Evolutionary conservation across 2,329 filamentous ascomycete genomes (phyloP).

Genomic region (Exophiala mesophila): DNA sequence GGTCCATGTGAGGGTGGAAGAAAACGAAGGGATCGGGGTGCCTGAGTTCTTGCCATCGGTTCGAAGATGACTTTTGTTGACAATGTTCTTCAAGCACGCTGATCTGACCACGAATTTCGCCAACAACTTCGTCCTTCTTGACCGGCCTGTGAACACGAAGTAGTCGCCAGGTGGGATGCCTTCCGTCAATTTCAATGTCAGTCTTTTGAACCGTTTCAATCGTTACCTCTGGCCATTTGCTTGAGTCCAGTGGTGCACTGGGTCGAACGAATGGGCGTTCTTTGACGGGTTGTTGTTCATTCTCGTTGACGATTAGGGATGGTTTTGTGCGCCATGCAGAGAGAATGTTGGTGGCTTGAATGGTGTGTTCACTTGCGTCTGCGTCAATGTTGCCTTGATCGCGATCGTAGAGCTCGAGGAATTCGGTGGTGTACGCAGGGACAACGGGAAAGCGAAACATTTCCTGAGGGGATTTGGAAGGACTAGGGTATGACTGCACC

Average conservation of each 20-base stretch:
- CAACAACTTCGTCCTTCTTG: constrained; percentile 52
- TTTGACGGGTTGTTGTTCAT: constrained; percentile 52
- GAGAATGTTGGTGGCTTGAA: constrained; percentile 69
- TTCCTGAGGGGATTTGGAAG: constrained; percentile 57
- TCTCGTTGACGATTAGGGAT: constrained; percentile 62
- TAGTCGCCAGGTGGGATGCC: constrained; percentile 63
- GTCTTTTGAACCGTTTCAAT: constrained; percentile 51
- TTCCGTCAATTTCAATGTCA: constrained; percentile 47
- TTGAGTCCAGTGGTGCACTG: constrained; percentile 51
- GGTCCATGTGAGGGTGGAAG: constrained; percentile 79
- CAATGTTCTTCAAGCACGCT: constrained; percentile 71
- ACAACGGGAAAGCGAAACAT: constrained; percentile 57
- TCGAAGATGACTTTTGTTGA: constrained; percentile 50
- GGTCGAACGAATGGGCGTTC: constrained; percentile 66
- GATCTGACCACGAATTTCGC: constrained; percentile 73
- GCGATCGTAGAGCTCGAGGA: constrained; percentile 68
- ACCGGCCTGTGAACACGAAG: constrained; percentile 50
- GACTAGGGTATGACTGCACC: constrained; percentile 62
- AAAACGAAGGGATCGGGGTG: constrained; percentile 68
- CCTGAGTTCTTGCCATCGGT: constrained; percentile 61
- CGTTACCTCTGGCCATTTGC: constrained; percentile 49
- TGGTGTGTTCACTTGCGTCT: constrained; percentile 69
- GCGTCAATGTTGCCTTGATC: constrained; percentile 48
- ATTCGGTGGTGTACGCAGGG: constrained; percentile 69
- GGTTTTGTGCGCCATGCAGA: constrained; percentile 74